These are phyloP conservation scores for Didymella pinodella DNA, from an alignment of 2,329 filamentous ascomycete species.

Conservation along the genomic window DNA sequence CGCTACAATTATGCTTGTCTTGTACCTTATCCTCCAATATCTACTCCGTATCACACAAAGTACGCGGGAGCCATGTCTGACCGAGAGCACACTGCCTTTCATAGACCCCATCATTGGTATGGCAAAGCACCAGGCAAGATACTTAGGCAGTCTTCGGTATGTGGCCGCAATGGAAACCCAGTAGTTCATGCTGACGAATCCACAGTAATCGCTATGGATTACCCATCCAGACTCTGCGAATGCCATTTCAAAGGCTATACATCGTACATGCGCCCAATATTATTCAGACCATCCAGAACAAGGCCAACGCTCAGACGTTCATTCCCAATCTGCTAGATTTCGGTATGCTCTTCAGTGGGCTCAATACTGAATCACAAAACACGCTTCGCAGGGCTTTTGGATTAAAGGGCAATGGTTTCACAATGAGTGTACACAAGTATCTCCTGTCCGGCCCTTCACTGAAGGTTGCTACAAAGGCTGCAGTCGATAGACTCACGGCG, in stretches of 20 bases:
- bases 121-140: slow-evolving; percentile 4
- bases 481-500: slow-evolving; percentile 43
- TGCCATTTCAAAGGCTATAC: slow-evolving; percentile 55
- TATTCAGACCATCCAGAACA: slow-evolving; percentile 52
- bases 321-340: slow-evolving; percentile 48
- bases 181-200: neutral
- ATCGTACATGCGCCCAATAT: slow-evolving; percentile 51
- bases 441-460: slow-evolving; percentile 46
- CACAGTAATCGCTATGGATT: slow-evolving; percentile 24
- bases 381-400: slow-evolving; percentile 34
- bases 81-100: slow-evolving; percentile 7
- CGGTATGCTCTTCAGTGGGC: slow-evolving; percentile 41
- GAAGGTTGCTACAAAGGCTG: slow-evolving; percentile 48
- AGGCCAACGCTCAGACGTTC: slow-evolving; percentile 50
- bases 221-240: slow-evolving; percentile 54
- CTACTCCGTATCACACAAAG: slow-evolving; percentile 6
- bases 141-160: slow-evolving; percentile 3
- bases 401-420: slow-evolving; percentile 51
- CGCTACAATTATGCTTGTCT: neutral
- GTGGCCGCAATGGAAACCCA: neutral
- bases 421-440: slow-evolving; percentile 47
- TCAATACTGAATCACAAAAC: slow-evolving; percentile 29
- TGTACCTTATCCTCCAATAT: slow-evolving; percentile 5
- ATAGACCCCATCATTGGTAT: slow-evolving; percentile 6
- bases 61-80: slow-evolving; percentile 7